Conservation (phyloP, 306 rosid species). For the Lathyrus aphaca region DNA sequence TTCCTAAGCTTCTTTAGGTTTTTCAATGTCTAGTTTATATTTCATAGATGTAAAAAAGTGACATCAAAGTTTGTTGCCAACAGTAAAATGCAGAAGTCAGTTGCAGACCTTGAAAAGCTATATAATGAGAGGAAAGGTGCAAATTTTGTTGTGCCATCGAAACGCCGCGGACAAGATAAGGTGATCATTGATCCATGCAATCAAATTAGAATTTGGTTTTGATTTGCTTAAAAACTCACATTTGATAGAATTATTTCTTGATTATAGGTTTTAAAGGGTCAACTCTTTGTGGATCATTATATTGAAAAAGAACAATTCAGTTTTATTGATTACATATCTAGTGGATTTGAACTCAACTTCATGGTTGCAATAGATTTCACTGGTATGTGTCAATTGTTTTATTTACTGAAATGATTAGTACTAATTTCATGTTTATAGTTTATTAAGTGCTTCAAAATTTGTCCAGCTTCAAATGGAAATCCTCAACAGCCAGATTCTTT, state of each 20-base stretch:
- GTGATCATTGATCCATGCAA: conserved; percentile 43
- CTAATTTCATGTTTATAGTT: conserved; percentile 18
- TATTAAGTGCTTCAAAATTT: conserved; percentile 34
- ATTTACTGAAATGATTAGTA: not conserved
- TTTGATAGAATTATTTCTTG: conserved; percentile 27
- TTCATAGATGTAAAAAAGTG: conserved; percentile 19
- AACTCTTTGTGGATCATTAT: conserved; percentile 75
- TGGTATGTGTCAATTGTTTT: conserved; percentile 45
- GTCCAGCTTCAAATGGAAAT: conserved; percentile 83
- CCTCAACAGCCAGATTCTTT: conserved; percentile 62
- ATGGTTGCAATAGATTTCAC: conserved; percentile 96
- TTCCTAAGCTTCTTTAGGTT: not conserved
- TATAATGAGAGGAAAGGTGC: conserved; percentile 51
- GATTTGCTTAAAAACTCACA: conserved; percentile 13
- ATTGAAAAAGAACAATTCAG: conserved; percentile 68
- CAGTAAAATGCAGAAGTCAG: conserved; percentile 72
- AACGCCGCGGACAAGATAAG: conserved; percentile 56
- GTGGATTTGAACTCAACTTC: conserved; percentile 87
- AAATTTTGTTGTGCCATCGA: conserved; percentile 56
- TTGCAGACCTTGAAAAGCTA: conserved; percentile 71
- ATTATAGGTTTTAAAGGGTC: conserved; percentile 68
- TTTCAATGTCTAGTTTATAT: not conserved
- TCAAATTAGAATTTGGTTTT: not conserved
- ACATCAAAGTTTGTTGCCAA: conserved; percentile 22
- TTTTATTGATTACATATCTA: conserved; percentile 85